Percentiles rank a stretch among this genome's conserved stretches.
Conservation (phyloP, 2,329 filamentous ascomycete genomes). For the Aschersonia sp. region DNA sequence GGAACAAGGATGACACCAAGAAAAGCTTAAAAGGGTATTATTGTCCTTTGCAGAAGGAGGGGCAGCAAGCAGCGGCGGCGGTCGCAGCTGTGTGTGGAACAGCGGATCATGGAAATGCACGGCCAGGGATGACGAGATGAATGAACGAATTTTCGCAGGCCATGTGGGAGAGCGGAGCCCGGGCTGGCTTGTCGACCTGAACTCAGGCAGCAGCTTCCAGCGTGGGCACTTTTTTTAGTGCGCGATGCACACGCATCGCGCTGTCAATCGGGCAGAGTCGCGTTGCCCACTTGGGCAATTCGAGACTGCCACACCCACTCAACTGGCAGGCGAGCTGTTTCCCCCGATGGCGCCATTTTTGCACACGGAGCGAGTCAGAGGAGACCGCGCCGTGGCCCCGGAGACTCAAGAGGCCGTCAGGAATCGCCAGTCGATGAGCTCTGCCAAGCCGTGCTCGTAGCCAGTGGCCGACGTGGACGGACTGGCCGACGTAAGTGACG, state of each 20-base stretch:
- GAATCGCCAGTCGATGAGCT: neutral
- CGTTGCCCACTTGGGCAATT: neutral
- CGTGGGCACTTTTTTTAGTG: neutral
- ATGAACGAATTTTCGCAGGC: slow-evolving; percentile 11
- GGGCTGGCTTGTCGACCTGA: slow-evolving; percentile 5
- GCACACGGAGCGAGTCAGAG: slow-evolving; percentile 1
- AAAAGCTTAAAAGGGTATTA: neutral
- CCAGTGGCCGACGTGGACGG: neutral
- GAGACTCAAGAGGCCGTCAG: neutral
- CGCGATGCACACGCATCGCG: neutral
- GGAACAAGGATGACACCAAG: neutral
- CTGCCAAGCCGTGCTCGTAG: neutral
- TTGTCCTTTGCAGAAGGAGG: neutral
- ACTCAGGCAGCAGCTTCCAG: neutral
- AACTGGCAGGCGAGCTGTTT: neutral
- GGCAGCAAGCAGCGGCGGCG: neutral
- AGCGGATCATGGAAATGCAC: neutral
- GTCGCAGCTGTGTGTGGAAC: neutral
- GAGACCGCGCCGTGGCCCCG: neutral
- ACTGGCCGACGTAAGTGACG: neutral
- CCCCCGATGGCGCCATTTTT: slow-evolving; percentile 1
- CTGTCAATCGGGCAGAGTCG: neutral
- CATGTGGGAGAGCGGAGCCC: slow-evolving; percentile 14
- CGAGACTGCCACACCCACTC: neutral
- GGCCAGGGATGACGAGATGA: slow-evolving; percentile 15